Base-by-base conservation (phyloP, 768 basidiomycete genomes). In the Cubamyces lactineus region DNA sequence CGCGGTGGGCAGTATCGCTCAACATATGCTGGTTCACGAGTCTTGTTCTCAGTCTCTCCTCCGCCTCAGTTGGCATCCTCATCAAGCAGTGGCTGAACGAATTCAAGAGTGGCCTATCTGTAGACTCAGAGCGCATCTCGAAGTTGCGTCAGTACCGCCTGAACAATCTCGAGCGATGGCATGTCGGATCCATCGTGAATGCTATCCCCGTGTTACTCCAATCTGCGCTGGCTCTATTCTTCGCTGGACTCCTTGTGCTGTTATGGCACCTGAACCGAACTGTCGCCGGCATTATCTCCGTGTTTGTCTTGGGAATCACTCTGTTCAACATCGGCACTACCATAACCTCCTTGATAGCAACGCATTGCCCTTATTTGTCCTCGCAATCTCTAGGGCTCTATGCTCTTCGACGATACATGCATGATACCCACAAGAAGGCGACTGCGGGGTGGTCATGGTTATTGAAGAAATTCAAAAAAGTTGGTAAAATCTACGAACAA, bases 51-150 rank as follows among this genome's bases (percentile, higher is more conserved):
- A 68, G 65, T 26, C 67, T 74, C 13, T 43, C 66, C n/a, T 60
- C 70, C 0, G 69, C 72, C 2, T 66, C 66, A 24, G 54, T 70
- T n/a, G 67, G 69, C 48, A 71, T 74, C 62, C 53, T 71, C 41
- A 67, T 69, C 39, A 70, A 71, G 48, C 71, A 73, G 50, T 74
- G 73, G 72, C 63, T 73, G 3, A 63, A 64, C 40, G 34, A 53
- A 8, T 59, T 39, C 50, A 23, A 30, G 6, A 19, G 17, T 34
- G 59, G 46, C n/a, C 40, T 61, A 21, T 28, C 50, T 39, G 13
- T 48, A 41, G 8, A 45, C 45, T 28, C 39, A 16, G 21, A 38
- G 19, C 34, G 34, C 17, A 54, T n/a, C 23, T 59, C 61, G 13
- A 46, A 62, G 13, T 48, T 63, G 24, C 69, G 66, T n/a, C 66